These are phyloP conservation scores for Trichoderma sp. DNA, from an alignment of 2,329 filamentous ascomycete species.

Conservation along the genomic window DNA sequence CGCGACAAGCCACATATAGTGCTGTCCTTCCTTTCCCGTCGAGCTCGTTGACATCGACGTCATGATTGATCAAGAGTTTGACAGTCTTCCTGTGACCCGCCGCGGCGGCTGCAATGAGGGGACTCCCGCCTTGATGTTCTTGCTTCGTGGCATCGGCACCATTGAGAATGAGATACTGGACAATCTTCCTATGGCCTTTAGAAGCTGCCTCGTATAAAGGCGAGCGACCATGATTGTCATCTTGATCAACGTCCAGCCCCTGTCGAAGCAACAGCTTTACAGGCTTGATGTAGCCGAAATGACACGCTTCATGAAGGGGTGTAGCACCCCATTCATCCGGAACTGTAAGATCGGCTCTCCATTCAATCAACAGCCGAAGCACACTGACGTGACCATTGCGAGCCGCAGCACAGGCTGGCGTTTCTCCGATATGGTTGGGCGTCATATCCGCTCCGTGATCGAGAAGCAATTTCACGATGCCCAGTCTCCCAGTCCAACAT, in stretches of 20 bases:
- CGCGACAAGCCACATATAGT: not conserved
- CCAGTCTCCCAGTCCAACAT: too few relatives aligned
- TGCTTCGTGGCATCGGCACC: not conserved
- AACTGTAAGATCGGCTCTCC: not conserved
- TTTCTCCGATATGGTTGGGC: too few relatives aligned
- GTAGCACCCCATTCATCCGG: fast-evolving
- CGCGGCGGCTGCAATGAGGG: not conserved
- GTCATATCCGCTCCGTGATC: too few relatives aligned
- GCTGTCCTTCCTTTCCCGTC: not conserved
- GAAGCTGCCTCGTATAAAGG: not conserved
- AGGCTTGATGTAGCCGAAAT: not conserved
- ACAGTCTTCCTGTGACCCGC: not conserved
- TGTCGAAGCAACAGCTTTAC: not conserved
- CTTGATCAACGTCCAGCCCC: not conserved
- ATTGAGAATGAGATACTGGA: not conserved
- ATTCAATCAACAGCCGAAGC: too few relatives aligned
- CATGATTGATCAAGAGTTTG: too few relatives aligned
- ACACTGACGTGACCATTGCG: too few relatives aligned
- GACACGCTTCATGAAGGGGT: not conserved
- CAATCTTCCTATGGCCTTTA: not conserved
- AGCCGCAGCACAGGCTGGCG: too few relatives aligned
- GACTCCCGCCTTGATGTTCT: not conserved
- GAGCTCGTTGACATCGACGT: not conserved
- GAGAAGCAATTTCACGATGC: too few relatives aligned
- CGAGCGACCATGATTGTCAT: not conserved